phyloP scores from a whole-genome alignment of 495 filamentous ascomycete genomes.

The Penicillium subrubescens region DNA sequence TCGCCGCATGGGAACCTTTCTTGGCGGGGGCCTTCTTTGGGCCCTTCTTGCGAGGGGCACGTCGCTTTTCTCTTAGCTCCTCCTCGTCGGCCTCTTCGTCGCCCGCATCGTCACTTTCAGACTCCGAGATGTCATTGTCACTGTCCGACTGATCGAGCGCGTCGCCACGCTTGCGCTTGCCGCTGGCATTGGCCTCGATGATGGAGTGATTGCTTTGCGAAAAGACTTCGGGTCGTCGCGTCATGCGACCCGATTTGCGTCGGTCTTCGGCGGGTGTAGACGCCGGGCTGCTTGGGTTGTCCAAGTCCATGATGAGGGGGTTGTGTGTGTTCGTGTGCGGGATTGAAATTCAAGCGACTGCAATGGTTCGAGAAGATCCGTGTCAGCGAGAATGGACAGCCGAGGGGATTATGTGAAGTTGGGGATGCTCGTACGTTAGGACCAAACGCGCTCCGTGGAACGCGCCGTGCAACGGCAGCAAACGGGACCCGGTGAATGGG shows the following conservation, averaged over 20 bases:
- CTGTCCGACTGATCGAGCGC: slow-evolving; percentile 38
- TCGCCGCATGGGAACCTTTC: slow-evolving; percentile 40
- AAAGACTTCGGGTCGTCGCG: slow-evolving; percentile 71
- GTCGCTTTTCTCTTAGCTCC: slow-evolving; percentile 60
- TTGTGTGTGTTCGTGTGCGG: background rate
- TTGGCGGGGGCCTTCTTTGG: slow-evolving; percentile 63
- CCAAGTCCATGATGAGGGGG: slow-evolving; percentile 36
- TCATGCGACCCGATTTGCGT: slow-evolving; percentile 81
- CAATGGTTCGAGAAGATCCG: background rate
- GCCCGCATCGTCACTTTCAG: slow-evolving; percentile 49
- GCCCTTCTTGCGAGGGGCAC: slow-evolving; percentile 44
- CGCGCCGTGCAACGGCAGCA: slow-evolving; percentile 31
- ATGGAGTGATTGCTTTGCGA: slow-evolving; percentile 43
- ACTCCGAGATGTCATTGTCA: slow-evolving; percentile 51
- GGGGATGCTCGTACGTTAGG: slow-evolving; percentile 12
- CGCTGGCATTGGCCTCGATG: slow-evolving; percentile 33
- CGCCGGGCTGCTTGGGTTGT: slow-evolving; percentile 31
- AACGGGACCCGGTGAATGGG: slow-evolving; percentile 11
- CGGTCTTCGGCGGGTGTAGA: slow-evolving; percentile 55
- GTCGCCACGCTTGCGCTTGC: slow-evolving; percentile 58
- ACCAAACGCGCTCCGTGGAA: slow-evolving; percentile 32
- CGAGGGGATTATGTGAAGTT: background rate
- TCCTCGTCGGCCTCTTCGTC: slow-evolving; percentile 67
- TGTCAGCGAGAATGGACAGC: slow-evolving; percentile 5
- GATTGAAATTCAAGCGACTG: slow-evolving; percentile 7